These are phyloP conservation scores for Russula sp. DNA, from an alignment of 768 basidiomycete species.

Conservation along the genomic window DNA sequence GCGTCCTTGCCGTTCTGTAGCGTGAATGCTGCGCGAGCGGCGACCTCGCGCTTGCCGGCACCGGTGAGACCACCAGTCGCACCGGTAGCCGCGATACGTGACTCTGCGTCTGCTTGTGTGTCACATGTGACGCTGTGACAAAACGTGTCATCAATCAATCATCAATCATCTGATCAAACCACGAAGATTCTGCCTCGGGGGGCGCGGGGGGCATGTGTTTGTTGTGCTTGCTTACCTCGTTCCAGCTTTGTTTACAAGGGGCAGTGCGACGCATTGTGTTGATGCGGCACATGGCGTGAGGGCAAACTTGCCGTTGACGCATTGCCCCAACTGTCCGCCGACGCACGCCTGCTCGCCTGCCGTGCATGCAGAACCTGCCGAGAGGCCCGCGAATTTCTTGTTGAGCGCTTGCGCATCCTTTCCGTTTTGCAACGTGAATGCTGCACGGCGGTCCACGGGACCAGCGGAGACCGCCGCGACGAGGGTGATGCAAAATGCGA, in stretches of 20 bases:
- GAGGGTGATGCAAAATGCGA: constrained; percentile 1
- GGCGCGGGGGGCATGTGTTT: too few relatives aligned
- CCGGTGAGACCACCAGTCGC: constrained; percentile 23
- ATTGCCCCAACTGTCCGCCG: constrained; percentile 20
- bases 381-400: constrained; percentile 19
- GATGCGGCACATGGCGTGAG: constrained; percentile 11
- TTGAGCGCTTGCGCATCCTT: constrained; percentile 26
- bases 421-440: constrained; percentile 23
- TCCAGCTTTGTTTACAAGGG: constrained; percentile 28
- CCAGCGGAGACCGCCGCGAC: constrained; percentile 10
- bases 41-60: constrained; percentile 14
- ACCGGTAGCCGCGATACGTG: constrained; percentile 24
- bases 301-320: constrained; percentile 21
- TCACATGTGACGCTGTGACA: constrained; percentile 25
- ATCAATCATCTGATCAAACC: too few relatives aligned
- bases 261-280: constrained; percentile 24
- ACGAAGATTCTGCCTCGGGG: too few relatives aligned
- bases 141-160: too few relatives aligned
- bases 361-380: constrained; percentile 29
- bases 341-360: constrained; percentile 27
- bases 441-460: constrained; percentile 17
- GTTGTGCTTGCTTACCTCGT: constrained; percentile 27
- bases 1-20: constrained; percentile 24
- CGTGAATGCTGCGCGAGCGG: constrained; percentile 18
- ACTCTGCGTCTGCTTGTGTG: constrained; percentile 22